Base-by-base conservation (phyloP, 257 asterid species). In the Fraxinus pennsylvanica region DNA sequence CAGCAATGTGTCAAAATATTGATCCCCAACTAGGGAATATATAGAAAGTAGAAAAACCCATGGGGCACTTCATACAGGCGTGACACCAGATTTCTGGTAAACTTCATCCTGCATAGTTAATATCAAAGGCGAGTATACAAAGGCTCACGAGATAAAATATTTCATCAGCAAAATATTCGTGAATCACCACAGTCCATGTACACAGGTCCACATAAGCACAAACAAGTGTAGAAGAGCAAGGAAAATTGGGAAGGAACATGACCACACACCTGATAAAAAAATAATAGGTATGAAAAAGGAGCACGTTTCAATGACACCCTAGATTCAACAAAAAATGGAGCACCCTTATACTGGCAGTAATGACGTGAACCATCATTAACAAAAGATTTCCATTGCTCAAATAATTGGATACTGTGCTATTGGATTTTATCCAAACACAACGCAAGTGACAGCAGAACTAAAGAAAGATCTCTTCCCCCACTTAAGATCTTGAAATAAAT, bases 401-500 rank as follows among this genome's bases (percentile, higher is more conserved):
- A 54, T 47, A 47, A 47, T 13, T 4, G n/a, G 19, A 14, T 47
- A 47, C 3, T 14, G 21, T 47, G 21, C 59, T 57, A 17, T 57
- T 57, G 27, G 12, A 57, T 19, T 57, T n/a, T 57, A n/a, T n/a
- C 66, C 27, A 6, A 6, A 57, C 66, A 19, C 29, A 4, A n/a
- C 7, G 65, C 1, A 54, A 19, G 7, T 15, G 12, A 57, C 0
- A 22, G 78, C 32, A 36, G 22, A 45, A 63, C 21, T 35, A 10
- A 14, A 21, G 72, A 4, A 61, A 63, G 19, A 54, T 61, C 0
- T 21, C 71, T 63, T 43, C 32, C 30, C 30, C 63, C 71, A 22
- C 33, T 27, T 14, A 25, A 25, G 41, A 52, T 27, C 77, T 29
- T 21, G 32, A n/a, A 19, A 19, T 50, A 66, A 89, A 39, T 17